These are phyloP conservation scores for Datura wrightii DNA, from an alignment of 257 asterid genomes.

Conservation along the genomic window DNA sequence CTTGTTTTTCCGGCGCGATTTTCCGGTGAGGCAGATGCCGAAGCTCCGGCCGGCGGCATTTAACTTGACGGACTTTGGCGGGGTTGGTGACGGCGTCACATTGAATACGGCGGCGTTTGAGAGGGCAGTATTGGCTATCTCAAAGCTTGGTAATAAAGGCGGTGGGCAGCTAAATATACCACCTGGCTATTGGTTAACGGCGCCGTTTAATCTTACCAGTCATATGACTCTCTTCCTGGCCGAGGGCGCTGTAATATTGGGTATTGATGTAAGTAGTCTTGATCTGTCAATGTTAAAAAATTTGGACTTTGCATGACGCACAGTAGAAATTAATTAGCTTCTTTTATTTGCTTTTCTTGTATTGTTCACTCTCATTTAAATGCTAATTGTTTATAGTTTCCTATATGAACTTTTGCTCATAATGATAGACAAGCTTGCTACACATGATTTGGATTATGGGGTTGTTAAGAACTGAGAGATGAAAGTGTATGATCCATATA, in stretches of 20 bases:
- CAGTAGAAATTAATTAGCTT: not conserved
- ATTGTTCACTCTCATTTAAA: not conserved
- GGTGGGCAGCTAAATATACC: constrained; percentile 89
- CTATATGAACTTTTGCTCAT: not conserved
- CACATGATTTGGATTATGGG: not conserved
- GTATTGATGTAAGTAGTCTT: constrained; percentile 63
- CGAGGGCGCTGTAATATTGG: constrained; percentile 75
- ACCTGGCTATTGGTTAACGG: constrained; percentile 81
- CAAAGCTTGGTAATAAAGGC: constrained; percentile 63
- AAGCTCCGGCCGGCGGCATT: constrained; percentile 58
- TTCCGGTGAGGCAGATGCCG: constrained; percentile 49
- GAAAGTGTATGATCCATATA: not conserved
- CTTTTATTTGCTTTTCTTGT: not conserved
- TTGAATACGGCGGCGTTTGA: constrained; percentile 76
- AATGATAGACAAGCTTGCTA: constrained; percentile 18
- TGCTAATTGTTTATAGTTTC: not conserved
- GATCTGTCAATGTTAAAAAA: constrained; percentile 24
- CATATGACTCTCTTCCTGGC: constrained; percentile 87
- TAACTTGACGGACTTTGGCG: constrained; percentile 84
- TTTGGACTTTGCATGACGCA: constrained; percentile 30
- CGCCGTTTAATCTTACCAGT: constrained; percentile 86
- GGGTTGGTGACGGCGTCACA: constrained; percentile 76
- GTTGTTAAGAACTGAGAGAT: constrained; percentile 10
- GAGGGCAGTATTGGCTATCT: constrained; percentile 64
- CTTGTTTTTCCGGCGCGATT: constrained; percentile 44